Evolutionary conservation across 306 rosid species (phyloP).

Genomic region (Urtica urens): DNA sequence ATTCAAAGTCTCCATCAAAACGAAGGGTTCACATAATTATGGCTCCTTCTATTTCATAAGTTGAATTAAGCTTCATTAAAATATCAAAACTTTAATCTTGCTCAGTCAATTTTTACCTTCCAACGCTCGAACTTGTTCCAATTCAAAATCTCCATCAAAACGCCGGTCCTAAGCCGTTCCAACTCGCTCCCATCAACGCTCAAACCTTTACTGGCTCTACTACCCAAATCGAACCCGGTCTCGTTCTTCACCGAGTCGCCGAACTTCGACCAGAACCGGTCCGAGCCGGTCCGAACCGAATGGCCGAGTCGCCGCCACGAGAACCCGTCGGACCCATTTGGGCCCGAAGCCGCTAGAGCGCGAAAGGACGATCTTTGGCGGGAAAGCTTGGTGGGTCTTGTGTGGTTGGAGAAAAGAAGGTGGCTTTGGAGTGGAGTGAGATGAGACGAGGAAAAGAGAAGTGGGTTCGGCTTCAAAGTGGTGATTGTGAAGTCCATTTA

Average conservation of each 20-base stretch:
- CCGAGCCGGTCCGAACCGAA: slow-evolving; percentile 52
- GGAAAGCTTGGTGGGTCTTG: slow-evolving; percentile 10
- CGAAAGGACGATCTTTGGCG: slow-evolving; percentile 40
- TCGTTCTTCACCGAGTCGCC: slow-evolving; percentile 59
- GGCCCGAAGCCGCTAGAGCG: slow-evolving; percentile 36
- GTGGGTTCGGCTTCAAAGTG: slow-evolving; percentile 36
- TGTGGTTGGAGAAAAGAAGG: slow-evolving; percentile 21
- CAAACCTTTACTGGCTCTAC: slow-evolving; percentile 23
- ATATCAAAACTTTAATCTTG: not conserved
- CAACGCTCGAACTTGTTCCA: slow-evolving; percentile 74
- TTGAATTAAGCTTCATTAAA: too few relatives aligned
- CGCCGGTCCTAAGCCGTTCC: slow-evolving; percentile 38
- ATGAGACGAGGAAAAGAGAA: slow-evolving; percentile 33
- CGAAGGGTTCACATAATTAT: slow-evolving; percentile 35
- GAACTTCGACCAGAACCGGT: slow-evolving; percentile 51
- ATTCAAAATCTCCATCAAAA: slow-evolving; percentile 39
- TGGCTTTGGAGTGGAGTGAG: slow-evolving; percentile 21
- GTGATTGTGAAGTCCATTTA: slow-evolving; percentile 37
- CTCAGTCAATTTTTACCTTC: slow-evolving; percentile 43
- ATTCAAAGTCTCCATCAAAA: slow-evolving; percentile 38
- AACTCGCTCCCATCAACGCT: slow-evolving; percentile 28
- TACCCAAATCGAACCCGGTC: slow-evolving; percentile 57
- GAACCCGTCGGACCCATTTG: slow-evolving; percentile 39
- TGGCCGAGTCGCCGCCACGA: slow-evolving; percentile 37
- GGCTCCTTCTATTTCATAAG: too few relatives aligned